Evolutionary conservation across 2,329 filamentous ascomycete genomes (phyloP).

Genomic region (Colletotrichum karsti): DNA sequence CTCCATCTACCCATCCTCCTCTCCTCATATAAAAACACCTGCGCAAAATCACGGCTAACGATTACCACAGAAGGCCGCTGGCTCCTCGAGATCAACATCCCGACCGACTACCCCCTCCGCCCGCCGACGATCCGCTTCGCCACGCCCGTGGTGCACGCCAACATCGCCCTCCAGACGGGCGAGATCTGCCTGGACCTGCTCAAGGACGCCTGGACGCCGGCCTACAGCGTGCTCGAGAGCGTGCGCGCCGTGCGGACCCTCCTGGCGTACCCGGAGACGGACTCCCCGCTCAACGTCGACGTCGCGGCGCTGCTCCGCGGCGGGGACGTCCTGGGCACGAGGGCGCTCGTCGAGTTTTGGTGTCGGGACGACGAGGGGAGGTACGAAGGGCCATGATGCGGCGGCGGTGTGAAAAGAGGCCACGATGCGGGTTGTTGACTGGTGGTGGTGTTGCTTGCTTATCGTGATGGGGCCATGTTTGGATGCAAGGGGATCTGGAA

Average conservation of each 20-base stretch:
- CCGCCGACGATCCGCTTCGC: conserved; percentile 83
- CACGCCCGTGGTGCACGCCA: conserved; percentile 89
- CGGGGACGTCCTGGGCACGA: conserved; percentile 74
- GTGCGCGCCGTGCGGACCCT: conserved; percentile 78
- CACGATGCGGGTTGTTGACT: too few species aligned
- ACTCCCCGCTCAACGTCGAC: conserved; percentile 83
- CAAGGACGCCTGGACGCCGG: conserved; percentile 81
- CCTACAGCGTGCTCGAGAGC: conserved; percentile 81
- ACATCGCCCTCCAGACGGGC: conserved; percentile 75
- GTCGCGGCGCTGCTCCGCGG: conserved; percentile 74
- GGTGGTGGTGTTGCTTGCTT: neutral
- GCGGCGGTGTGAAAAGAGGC: too few species aligned
- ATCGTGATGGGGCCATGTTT: neutral
- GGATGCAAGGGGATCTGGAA: neutral
- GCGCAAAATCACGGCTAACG: neutral
- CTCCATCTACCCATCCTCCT: too few species aligned
- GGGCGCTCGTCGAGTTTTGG: conserved; percentile 77
- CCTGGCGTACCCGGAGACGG: conserved; percentile 72
- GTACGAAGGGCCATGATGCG: conserved; percentile 50
- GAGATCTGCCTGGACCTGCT: conserved; percentile 96
- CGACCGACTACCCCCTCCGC: conserved; percentile 78
- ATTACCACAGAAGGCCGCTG: conserved; percentile 82
- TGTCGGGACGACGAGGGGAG: conserved; percentile 58
- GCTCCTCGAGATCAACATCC: conserved; percentile 82
- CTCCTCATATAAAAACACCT: neutral